Evolutionary conservation across 1,139 yeast species (phyloP), one percentile per base, ranked within the genome.

Genomic region (Debaryomyces subglobosus): DNA sequence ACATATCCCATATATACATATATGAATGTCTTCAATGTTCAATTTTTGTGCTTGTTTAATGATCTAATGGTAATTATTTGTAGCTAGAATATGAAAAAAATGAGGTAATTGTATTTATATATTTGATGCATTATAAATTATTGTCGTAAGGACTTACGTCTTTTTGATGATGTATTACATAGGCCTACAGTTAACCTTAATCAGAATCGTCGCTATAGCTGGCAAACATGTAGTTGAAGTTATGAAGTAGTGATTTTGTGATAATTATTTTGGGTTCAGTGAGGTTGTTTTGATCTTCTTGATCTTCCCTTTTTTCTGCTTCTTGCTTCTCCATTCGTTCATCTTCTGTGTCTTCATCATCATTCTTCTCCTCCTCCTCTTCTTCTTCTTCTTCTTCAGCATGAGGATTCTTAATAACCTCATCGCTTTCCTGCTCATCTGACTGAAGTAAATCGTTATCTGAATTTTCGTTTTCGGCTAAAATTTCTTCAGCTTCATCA

Each of bases 181-280:
- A n/a, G n/a, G n/a, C n/a, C n/a, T n/a, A n/a, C n/a, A n/a, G n/a
- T n/a, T n/a, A n/a, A n/a, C n/a, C n/a, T n/a, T n/a, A 37, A 24
- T 40, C 43, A 18, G 13, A 27, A 12, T 44, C 45, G 25, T 50
- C 44, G 15, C 41, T 39, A 39, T 53, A 53, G 32, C 9, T 37
- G 4, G 54, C 49, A 47, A 48, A 53, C 13, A 37, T 50, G 32
- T 46, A 52, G 21, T 51, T 47, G 30, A 44, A 49, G 41, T 49
- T 49, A 24, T 49, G 30, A 15, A 47, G 13, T n/a, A 44, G 15
- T 38, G 47, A 27, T 12, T 21, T 27, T 5, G 45, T 34, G 5
- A 43, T 15, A 12, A 43, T 27, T 18, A 35, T 15, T 1, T 7
- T 16, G 13, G 36, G 43, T 16, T 27, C n/a, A 4, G 34, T 15